phyloP scores from a whole-genome alignment of 768 basidiomycete genomes.

The Suillus discolor region DNA sequence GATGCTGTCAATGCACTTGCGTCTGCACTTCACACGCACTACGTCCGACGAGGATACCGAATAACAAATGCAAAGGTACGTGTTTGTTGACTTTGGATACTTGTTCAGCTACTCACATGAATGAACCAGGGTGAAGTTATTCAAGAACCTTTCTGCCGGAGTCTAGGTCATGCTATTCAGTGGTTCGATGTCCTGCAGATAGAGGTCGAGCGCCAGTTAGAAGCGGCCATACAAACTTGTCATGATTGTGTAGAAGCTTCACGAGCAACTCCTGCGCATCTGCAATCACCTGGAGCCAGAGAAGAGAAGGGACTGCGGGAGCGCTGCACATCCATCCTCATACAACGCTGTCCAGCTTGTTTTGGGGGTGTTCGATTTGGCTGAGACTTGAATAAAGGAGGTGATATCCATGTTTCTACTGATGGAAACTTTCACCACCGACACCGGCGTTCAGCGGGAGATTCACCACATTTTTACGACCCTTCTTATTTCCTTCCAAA shows the following conservation, averaged over 20 bases:
- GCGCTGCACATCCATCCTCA: no score
- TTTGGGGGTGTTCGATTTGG: no score
- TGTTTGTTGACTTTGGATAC: neutral
- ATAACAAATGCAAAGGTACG: constrained; percentile 7
- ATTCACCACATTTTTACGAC: no score
- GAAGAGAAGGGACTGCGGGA: no score
- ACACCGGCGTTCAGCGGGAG: no score
- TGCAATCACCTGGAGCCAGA: no score
- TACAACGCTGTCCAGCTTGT: no score
- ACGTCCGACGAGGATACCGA: neutral
- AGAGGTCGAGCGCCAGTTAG: constrained; percentile 15
- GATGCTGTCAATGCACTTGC: constrained; percentile 15
- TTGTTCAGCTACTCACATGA: neutral
- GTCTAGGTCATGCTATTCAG: constrained; percentile 29
- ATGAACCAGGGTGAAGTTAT: constrained; percentile 8
- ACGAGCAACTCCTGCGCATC: no score
- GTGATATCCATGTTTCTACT: no score
- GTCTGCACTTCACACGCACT: constrained; percentile 2
- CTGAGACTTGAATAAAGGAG: no score
- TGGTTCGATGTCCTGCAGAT: constrained; percentile 28
- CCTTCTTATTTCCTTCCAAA: no score
- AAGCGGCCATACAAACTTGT: constrained; percentile 13
- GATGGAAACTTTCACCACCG: no score
- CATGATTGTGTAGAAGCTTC: neutral
- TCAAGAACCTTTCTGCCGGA: constrained; percentile 34